Evolutionary conservation across 352 stramenopile genomes (phyloP).

Genomic region (Phytopythium oedochilum): DNA sequence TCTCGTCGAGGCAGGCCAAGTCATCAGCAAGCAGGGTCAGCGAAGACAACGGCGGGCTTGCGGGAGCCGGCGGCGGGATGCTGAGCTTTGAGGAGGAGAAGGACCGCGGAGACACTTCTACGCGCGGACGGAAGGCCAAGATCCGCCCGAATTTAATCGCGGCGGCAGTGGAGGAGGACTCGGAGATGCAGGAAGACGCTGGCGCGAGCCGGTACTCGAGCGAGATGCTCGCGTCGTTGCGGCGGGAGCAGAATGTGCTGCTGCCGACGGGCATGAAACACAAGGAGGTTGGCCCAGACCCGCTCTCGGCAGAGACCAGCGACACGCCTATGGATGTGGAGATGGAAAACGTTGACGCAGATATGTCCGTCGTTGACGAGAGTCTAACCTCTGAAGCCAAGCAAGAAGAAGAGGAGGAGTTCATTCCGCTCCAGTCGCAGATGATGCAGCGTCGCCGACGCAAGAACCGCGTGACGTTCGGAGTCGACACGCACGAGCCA

Average conservation of each 20-base stretch:
- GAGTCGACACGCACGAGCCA: slow-evolving; percentile 17
- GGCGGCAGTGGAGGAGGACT: slow-evolving; percentile 13
- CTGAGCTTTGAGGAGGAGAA: slow-evolving; percentile 56
- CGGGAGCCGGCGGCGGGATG: slow-evolving; percentile 9
- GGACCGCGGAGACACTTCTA: background rate
- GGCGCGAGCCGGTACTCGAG: slow-evolving; percentile 32
- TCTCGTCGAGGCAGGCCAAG: slow-evolving; percentile 29
- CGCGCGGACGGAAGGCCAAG: slow-evolving; percentile 31
- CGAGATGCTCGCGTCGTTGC: slow-evolving; percentile 51
- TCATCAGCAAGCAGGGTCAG: background rate
- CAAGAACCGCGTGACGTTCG: slow-evolving; percentile 67
- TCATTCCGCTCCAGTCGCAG: slow-evolving; percentile 56
- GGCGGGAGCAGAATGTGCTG: slow-evolving; percentile 67
- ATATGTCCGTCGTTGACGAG: slow-evolving; percentile 6
- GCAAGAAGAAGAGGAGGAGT: slow-evolving; percentile 35
- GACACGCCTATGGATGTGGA: slow-evolving; percentile 1
- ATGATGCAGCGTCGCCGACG: slow-evolving; percentile 33
- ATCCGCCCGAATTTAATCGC: slow-evolving; percentile 61
- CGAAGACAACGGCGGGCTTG: background rate
- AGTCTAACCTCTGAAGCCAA: slow-evolving; percentile 13
- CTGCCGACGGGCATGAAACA: slow-evolving; percentile 6
- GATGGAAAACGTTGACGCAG: slow-evolving; percentile 30
- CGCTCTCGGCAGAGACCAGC: background rate
- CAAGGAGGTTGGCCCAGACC: background rate
- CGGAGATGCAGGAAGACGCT: slow-evolving; percentile 13